phyloP scores from a whole-genome alignment of 768 basidiomycete genomes.

The Mrakia blollopis region DNA sequence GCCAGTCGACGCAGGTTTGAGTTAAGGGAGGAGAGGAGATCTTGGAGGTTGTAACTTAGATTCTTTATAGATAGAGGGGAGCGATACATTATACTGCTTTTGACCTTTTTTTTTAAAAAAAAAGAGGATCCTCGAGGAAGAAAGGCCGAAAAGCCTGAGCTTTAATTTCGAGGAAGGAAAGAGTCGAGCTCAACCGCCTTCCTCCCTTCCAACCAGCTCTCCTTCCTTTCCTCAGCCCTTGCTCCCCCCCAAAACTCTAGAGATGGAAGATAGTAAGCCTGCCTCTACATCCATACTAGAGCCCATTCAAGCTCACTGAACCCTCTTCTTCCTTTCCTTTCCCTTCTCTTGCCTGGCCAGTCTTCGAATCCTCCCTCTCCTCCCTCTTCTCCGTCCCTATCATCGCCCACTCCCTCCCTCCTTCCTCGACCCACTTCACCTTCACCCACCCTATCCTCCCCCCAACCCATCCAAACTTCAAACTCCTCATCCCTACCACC shows the following conservation, averaged over 20 bases:
- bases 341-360: background rate
- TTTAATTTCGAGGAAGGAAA: no score
- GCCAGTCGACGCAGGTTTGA: constrained; percentile 2
- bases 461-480: background rate
- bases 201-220: background rate
- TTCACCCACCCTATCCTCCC: background rate
- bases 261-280: no score
- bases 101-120: no score
- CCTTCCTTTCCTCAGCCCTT: no score
- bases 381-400: constrained; percentile 21
- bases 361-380: constrained; percentile 13
- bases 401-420: constrained; percentile 15
- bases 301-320: constrained; percentile 6
- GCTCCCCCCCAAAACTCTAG: no score
- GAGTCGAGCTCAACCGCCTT: background rate
- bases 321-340: background rate
- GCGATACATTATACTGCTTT: no score
- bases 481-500: background rate
- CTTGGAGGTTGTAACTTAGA: no score
- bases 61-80: no score
- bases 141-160: no score
- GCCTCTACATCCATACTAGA: no score
- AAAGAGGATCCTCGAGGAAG: no score
- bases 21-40: background rate
- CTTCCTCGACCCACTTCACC: background rate